Evolutionary conservation across 352 stramenopile species (phyloP).

Genomic region (Globisporangium rhizosaccharum): DNA sequence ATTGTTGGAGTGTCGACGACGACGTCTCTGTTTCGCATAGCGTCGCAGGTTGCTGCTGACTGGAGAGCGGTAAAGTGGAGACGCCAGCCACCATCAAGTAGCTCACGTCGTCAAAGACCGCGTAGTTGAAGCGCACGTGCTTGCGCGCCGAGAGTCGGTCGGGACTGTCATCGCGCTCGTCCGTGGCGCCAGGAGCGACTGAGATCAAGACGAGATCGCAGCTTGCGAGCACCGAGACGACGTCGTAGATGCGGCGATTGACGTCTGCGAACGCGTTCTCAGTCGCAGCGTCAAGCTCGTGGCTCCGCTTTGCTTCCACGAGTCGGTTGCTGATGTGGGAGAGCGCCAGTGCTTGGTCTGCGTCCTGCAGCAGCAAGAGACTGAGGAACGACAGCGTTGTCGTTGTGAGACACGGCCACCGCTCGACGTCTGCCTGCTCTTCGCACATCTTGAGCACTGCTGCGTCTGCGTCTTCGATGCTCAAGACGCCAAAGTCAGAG

Average conservation of each 20-base stretch:
- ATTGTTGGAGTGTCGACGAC: neutral
- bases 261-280: conserved; percentile 28
- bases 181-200: conserved; percentile 4
- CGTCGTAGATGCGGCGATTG: conserved; percentile 61
- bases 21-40: neutral
- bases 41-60: conserved; percentile 1
- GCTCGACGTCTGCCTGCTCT: conserved; percentile 29
- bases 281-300: conserved; percentile 11
- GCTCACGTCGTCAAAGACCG: conserved; percentile 30
- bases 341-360: conserved; percentile 19
- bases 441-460: conserved; percentile 42
- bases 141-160: conserved; percentile 35
- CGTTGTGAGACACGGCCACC: conserved; percentile 51
- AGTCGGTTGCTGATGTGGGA: conserved; percentile 37
- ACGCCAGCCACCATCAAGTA: conserved; percentile 21
- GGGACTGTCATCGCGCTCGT: conserved; percentile 14
- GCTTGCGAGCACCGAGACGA: conserved; percentile 51
- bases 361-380: conserved; percentile 45
- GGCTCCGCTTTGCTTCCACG: conserved; percentile 34
- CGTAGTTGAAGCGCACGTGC: conserved; percentile 49
- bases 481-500: neutral
- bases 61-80: neutral
- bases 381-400: conserved; percentile 51
- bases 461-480: conserved; percentile 35
- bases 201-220: conserved; percentile 44